These are phyloP conservation scores for Trametes sp. DNA, from an alignment of 1,284 basidiomycete genomes.

Conservation along the genomic window DNA sequence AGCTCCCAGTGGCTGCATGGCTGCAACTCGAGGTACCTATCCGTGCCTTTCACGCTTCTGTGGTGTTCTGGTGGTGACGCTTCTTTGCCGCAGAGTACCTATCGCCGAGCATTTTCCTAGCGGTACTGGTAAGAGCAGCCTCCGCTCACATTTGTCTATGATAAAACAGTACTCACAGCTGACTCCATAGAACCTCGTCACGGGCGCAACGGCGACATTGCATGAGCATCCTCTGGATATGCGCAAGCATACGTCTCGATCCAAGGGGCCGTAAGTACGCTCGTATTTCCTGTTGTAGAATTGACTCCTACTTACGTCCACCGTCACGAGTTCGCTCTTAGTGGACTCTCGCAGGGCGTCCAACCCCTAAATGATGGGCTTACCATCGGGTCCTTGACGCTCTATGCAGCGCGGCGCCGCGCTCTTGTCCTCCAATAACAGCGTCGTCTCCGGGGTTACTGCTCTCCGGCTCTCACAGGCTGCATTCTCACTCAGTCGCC, in stretches of 20 bases:
- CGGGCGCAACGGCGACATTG: no score
- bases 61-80: background rate
- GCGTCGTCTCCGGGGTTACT: background rate
- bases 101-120: no score
- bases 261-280: no score
- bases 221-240: no score
- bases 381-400: background rate
- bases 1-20: background rate
- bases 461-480: background rate
- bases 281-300: no score
- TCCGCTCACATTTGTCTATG: background rate
- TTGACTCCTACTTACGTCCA: background rate
- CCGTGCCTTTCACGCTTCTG: background rate
- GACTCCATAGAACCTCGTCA: no score
- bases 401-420: background rate
- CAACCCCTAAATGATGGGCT: background rate
- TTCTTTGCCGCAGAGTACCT: background rate
- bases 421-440: background rate
- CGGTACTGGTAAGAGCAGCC: no score
- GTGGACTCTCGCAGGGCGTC: no score
- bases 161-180: background rate
- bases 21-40: background rate
- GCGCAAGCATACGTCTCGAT: no score
- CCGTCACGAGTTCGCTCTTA: background rate
- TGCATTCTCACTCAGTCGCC: background rate